Base-by-base conservation (phyloP, 2,329 filamentous ascomycete species). In the Phialemonium atrogriseum region DNA sequence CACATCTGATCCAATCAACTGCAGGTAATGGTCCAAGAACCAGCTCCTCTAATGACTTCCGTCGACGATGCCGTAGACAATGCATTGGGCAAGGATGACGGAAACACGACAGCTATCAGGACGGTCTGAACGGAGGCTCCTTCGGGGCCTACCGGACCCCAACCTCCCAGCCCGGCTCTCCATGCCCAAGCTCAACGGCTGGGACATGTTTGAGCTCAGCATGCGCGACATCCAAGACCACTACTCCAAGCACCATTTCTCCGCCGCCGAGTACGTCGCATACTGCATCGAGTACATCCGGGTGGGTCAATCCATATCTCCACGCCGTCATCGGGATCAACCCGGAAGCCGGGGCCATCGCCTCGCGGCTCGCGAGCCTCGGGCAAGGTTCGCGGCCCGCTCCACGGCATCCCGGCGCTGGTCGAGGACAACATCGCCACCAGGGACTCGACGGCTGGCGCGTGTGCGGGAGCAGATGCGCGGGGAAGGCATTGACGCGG, bases 331-430 rank as follows among this genome's bases (percentile, higher is more conserved):
- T 24, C 11, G 6, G 11, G 23, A n/a, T 77, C 22, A 86, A 86
- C 49, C 80, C 81, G 0, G 80, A 86, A 48, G 67, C 66, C 8
- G 56, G 80, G 20, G 47, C 51, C 14, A 83, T 85, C 34, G 82
- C 82, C 4, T 56, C 57, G 5, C 47, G 60, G 10, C 59, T 77
- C 18, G 53, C 68, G 81, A 12, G 47, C 50, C 10, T 45, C 56
- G 1, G 77, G 77, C 15, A 60, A 58, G 23, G 51, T 77, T 8
- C 68, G 77, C n/a, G 70, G 80, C 2, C 73, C 74, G 1, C 63
- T 88, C 2, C 82, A 87, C 49, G 82, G 82, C 4, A 83, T 88
- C 25, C 82, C 83, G 0, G 83, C 83, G 49, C 62, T 80, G 3
- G 71, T 85, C 41, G 87, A 87, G 54, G 81, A 87, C 49, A 81